These are phyloP conservation scores for Alternaria sp. DNA, from an alignment of 2,329 filamentous ascomycete genomes.

Conservation along the genomic window DNA sequence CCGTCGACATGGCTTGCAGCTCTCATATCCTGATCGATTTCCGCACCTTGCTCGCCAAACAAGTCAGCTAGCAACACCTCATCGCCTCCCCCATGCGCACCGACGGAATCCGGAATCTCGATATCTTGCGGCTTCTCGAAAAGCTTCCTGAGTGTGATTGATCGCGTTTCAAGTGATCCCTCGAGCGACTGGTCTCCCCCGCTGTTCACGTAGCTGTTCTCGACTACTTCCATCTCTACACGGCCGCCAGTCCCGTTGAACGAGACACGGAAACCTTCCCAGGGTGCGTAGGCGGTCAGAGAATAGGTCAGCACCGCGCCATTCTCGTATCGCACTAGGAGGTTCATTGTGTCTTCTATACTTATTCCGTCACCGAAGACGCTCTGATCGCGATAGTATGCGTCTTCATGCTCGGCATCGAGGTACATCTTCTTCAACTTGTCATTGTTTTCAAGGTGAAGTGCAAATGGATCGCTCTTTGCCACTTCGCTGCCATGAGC, in stretches of 20 bases:
- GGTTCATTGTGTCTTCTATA: constrained; percentile 69
- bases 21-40: constrained; percentile 55
- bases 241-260: constrained; percentile 66
- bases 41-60: constrained; percentile 60
- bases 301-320: constrained; percentile 66
- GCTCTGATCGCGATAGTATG: constrained; percentile 67
- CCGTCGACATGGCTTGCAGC: constrained; percentile 66
- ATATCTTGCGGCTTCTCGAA: constrained; percentile 65
- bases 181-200: constrained; percentile 64
- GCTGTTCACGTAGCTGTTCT: constrained; percentile 65
- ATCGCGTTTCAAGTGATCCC: constrained; percentile 59
- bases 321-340: constrained; percentile 64
- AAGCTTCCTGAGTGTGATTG: constrained; percentile 59
- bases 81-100: constrained; percentile 67
- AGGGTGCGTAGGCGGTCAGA: constrained; percentile 66
- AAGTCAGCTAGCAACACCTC: constrained; percentile 63
- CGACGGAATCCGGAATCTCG: constrained; percentile 58
- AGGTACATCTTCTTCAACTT: constrained; percentile 66
- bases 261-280: constrained; percentile 65
- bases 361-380: constrained; percentile 69
- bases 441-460: constrained; percentile 60
- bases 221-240: constrained; percentile 67
- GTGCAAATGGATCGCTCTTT: constrained; percentile 63
- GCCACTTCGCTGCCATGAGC: constrained; percentile 60
- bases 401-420: constrained; percentile 68